A percentile compares a stretch with the other conserved stretches of the same genome.
Conservation (phyloP, 2,329 filamentous ascomycete species). For the Stachybotrys echinatus region DNA sequence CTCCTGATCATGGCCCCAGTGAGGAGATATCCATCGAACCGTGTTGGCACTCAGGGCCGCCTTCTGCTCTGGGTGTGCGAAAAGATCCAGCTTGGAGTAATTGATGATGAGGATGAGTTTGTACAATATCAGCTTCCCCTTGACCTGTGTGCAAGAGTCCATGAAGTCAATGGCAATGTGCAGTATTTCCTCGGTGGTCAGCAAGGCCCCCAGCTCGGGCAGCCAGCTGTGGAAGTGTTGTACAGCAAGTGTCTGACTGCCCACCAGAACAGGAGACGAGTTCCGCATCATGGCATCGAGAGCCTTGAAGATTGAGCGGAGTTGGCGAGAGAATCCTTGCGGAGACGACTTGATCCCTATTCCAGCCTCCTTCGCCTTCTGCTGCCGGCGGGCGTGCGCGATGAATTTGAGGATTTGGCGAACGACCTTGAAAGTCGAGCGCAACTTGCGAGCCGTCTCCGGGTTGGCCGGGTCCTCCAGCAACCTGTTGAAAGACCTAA, state of each 20-base stretch:
- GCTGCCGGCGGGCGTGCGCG: constrained; percentile 79
- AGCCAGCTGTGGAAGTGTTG: constrained; percentile 98
- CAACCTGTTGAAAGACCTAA: constrained; percentile 80
- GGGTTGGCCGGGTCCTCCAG: constrained; percentile 78
- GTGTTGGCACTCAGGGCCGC: constrained; percentile 74
- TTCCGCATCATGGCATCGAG: constrained; percentile 88
- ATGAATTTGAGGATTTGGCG: constrained; percentile 93
- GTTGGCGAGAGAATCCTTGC: constrained; percentile 70
- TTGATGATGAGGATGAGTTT: constrained; percentile 91
- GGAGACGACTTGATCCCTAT: constrained; percentile 77
- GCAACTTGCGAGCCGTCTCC: constrained; percentile 75
- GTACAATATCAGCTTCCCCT: constrained; percentile 86
- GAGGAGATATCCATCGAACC: constrained; percentile 83
- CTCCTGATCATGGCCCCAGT: constrained; percentile 75
- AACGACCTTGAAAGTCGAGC: constrained; percentile 92
- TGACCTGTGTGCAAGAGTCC: constrained; percentile 81
- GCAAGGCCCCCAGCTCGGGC: constrained; percentile 75
- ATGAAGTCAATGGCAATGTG: constrained; percentile 91
- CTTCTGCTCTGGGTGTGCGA: constrained; percentile 71
- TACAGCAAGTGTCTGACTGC: constrained; percentile 89
- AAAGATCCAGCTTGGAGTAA: constrained; percentile 77
- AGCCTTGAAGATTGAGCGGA: constrained; percentile 83
- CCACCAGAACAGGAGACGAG: constrained; percentile 76
- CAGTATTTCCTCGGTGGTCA: constrained; percentile 79
- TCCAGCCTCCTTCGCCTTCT: constrained; percentile 80